Percentiles rank a stretch among this genome's conserved stretches.
Evolutionary conservation across 148 eudicot genomes (phyloP).

Genomic region (Persicaria maculosa): DNA sequence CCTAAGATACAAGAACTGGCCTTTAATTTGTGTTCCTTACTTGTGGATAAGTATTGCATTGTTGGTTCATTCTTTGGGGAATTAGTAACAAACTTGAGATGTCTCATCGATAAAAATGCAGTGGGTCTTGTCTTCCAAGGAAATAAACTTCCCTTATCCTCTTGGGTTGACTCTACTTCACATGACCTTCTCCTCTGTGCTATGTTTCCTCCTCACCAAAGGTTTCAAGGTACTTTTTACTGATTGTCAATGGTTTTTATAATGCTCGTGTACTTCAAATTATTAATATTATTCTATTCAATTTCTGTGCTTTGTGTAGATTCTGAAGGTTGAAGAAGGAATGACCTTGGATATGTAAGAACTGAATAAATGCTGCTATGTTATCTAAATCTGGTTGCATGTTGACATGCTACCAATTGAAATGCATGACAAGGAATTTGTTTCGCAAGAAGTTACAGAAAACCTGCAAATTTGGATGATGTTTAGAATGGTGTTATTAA

Average conservation of each 20-base stretch:
- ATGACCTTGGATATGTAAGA: conserved; percentile 94
- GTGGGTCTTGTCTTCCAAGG: conserved; percentile 99
- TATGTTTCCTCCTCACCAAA: conserved; percentile 83
- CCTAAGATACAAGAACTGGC: background rate
- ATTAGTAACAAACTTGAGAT: background rate
- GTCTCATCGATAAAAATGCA: conserved; percentile 34
- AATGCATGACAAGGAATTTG: background rate
- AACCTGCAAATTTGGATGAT: background rate
- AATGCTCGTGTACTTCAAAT: background rate
- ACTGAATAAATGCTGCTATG: background rate
- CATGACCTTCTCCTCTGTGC: conserved; percentile 91
- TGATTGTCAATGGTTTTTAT: background rate
- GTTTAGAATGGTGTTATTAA: background rate
- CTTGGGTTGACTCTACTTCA: conserved; percentile 97
- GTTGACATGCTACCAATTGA: background rate
- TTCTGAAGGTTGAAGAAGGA: conserved; percentile 92
- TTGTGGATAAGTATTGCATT: background rate
- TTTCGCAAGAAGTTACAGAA: background rate
- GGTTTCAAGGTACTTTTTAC: conserved; percentile 63
- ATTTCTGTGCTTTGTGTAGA: conserved; percentile 27
- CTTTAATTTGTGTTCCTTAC: background rate
- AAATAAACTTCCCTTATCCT: conserved; percentile 95
- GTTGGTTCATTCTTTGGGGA: background rate
- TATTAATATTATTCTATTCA: background rate
- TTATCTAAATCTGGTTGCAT: background rate